Percentiles rank a stretch among this genome's conserved stretches.
Evolutionary conservation across 805 yeast genomes (phyloP).

Genomic region (Pichia membranifaciens): DNA sequence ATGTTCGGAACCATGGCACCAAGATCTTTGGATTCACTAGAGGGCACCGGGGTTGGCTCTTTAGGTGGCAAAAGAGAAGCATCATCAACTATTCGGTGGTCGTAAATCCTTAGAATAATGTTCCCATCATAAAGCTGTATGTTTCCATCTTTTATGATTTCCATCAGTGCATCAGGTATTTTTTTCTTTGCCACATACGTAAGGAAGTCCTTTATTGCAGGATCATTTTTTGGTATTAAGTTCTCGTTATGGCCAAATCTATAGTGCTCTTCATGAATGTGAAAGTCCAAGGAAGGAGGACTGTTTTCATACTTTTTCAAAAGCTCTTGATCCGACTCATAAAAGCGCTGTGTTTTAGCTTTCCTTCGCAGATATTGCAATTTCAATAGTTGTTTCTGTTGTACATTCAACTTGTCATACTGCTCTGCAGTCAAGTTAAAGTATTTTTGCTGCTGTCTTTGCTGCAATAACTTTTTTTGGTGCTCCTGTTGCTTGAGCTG

Average conservation of each 20-base stretch:
- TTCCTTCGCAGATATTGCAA: slow-evolving; percentile 38
- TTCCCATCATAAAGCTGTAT: slow-evolving; percentile 86
- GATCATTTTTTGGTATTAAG: slow-evolving; percentile 72
- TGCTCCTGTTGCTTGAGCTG: slow-evolving; percentile 18
- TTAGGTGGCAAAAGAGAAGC: background rate
- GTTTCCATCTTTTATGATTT: slow-evolving; percentile 81
- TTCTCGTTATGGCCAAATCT: slow-evolving; percentile 89
- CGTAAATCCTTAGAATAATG: slow-evolving; percentile 77
- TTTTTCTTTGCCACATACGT: slow-evolving; percentile 73
- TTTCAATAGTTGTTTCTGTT: slow-evolving; percentile 38
- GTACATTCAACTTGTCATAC: slow-evolving; percentile 31
- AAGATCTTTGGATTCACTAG: background rate
- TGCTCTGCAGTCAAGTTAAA: slow-evolving; percentile 28
- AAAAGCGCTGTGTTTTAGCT: slow-evolving; percentile 49
- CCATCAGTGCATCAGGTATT: slow-evolving; percentile 85
- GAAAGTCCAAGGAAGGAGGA: slow-evolving; percentile 81
- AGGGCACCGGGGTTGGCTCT: background rate
- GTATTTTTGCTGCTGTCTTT: slow-evolving; percentile 20
- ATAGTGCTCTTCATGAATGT: slow-evolving; percentile 86
- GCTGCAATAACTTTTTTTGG: slow-evolving; percentile 25
- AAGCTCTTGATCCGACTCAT: slow-evolving; percentile 67
- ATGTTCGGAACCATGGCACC: background rate
- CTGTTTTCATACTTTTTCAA: slow-evolving; percentile 68
- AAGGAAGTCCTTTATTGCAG: slow-evolving; percentile 72
- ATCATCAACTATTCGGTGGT: slow-evolving; percentile 52